Evolutionary conservation across 2,329 filamentous ascomycete species (phyloP), one percentile per base, ranked within the genome.

Genomic region (Xylariaceae sp.): DNA sequence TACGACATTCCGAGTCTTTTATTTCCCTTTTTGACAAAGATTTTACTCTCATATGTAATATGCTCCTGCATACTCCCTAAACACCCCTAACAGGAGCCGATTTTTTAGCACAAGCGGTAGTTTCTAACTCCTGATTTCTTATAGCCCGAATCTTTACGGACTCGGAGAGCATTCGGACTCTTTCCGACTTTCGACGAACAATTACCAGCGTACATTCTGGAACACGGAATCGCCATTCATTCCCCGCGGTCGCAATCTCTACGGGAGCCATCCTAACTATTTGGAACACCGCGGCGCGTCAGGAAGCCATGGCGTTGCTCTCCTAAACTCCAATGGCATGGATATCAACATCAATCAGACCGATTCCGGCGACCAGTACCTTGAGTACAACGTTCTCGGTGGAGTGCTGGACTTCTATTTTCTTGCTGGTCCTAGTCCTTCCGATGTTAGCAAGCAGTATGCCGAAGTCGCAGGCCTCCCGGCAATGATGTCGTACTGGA

Each of bases 371-470:
- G 77, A 79, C n/a, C 82, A 89, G 63, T 87, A 85, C 56, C 78
- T 90, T 3, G 86, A 89, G 69, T 90, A 89, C 74, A 88, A 89
- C 63, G 81, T 81, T 3, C 75, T 89, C 3, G 87, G 87, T 11
- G 87, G 87, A 4, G 76, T 89, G 33, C 67, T 90, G 3, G 87
- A 90, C 66, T 78, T 84, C 45, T 83, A 83, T 62, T 82, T 83
- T 64, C 63, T 82, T 24, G 75, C 78, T 31, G 81, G 80, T 2
- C 76, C 79, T 0, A 78, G 72, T 4, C 81, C 80, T 1, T 74
- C 78, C 34, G 78, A 78, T 28, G 78, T 82, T 2, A 76, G 77
- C 28, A 70, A 74, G 49, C 79, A 82, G 58, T 83, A 83, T 62
- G 71, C 78, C 2, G 74, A 80, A 56, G 69, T 82, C 23, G 76